phyloP scores from a whole-genome alignment of 805 yeast genomes.

The Ogataea paradorogensis region DNA sequence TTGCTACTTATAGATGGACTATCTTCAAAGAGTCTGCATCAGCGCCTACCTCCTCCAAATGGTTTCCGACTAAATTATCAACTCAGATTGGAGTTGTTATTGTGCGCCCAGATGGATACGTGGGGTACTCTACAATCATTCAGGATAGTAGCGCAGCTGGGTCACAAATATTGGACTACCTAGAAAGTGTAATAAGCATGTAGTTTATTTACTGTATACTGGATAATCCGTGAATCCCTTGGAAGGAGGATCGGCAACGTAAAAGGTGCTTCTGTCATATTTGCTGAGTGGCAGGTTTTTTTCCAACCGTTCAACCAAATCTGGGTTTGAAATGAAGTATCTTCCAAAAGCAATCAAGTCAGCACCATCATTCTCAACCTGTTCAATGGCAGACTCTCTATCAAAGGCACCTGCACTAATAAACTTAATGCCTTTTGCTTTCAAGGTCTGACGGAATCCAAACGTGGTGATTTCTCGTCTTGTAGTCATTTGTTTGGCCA shows the following conservation, averaged over 20 bases:
- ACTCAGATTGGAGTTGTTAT: background rate
- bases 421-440: constrained; percentile 27
- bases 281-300: constrained; percentile 34
- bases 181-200: background rate
- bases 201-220: background rate
- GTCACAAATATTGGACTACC: background rate
- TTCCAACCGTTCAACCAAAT: constrained; percentile 36
- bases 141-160: background rate
- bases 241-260: constrained; percentile 17
- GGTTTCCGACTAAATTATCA: background rate
- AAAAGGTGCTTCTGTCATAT: constrained; percentile 41
- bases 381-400: constrained; percentile 11
- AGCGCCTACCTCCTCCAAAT: background rate
- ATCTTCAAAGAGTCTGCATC: background rate
- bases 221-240: constrained; percentile 2
- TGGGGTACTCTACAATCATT: background rate
- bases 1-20: background rate
- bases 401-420: constrained; percentile 27
- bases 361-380: constrained; percentile 17
- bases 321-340: constrained; percentile 44
- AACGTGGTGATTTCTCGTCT: constrained; percentile 1
- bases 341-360: constrained; percentile 42
- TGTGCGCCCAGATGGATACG: constrained; percentile 1
- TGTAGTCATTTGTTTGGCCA: constrained; percentile 11
- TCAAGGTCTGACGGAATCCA: constrained; percentile 53